Conservation (phyloP, 2,329 filamentous ascomycete genomes). For the Penicillium sp. region DNA sequence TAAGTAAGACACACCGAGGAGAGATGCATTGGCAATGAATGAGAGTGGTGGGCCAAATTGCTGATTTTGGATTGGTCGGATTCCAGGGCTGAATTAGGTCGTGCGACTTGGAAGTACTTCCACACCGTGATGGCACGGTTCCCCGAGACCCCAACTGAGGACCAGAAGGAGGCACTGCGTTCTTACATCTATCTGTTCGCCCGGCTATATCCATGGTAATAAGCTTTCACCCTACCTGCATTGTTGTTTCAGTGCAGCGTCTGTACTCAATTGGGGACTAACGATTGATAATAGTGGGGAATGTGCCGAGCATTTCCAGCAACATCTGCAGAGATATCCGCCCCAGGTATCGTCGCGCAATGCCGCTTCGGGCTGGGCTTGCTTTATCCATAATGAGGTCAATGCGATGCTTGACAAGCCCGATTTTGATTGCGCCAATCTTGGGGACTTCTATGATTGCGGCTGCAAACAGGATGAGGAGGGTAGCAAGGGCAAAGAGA, state of each 20-base stretch:
- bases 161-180: constrained; percentile 60
- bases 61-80: constrained; percentile 12
- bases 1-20: constrained; percentile 38
- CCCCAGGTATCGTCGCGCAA: constrained; percentile 63
- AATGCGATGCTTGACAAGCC: constrained; percentile 62
- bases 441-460: constrained; percentile 67
- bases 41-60: not conserved
- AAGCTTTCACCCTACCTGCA: not conserved
- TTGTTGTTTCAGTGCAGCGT: not conserved
- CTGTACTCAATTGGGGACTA: constrained; percentile 4
- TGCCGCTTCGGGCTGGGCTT: constrained; percentile 65
- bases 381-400: constrained; percentile 66
- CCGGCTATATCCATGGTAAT: constrained; percentile 62
- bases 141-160: constrained; percentile 60
- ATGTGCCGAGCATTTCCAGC: constrained; percentile 63
- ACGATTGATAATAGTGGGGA: constrained; percentile 52
- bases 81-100: constrained; percentile 60
- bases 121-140: constrained; percentile 67
- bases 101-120: constrained; percentile 65
- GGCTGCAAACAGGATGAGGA: constrained; percentile 60
- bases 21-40: not conserved
- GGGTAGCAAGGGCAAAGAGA: constrained; percentile 21
- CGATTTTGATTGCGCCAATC: constrained; percentile 62
- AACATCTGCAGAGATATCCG: constrained; percentile 61
- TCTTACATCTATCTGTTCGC: constrained; percentile 65